Base-by-base conservation (phyloP, 768 basidiomycete genomes). In the Lactarius evosmus region DNA sequence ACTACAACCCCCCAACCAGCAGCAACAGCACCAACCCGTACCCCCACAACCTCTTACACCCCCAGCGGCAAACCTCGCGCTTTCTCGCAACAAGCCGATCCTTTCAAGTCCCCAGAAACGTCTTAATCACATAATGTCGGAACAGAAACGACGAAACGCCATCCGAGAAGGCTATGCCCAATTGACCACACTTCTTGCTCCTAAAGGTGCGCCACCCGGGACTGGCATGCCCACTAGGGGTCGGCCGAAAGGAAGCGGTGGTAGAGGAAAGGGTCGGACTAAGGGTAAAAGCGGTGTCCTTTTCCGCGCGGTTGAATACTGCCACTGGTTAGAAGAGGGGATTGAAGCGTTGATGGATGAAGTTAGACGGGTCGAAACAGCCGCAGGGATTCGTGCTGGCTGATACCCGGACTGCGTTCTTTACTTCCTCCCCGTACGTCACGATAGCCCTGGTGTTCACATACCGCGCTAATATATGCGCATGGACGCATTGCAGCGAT, bases 121-220 rank as follows among this genome's bases (percentile, higher is more conserved):
- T 14, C 83, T 92, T 17, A 94, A 95, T 73, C 93, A 96, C 78
- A 95, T 96, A 79, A 87, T 93, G 83, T 93, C 91, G 7, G 94
- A 96, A 73, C 93, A 96, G 76, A 92, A 92, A 71, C 89, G 94
- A 8, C 85, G 94, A 11, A 95, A 95, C 70, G 90, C 91, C 56
- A 96, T 96, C 69, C 86, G 91, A 46, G 88, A 91, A 66, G 93
- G 93, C 44, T 96, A 95, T 75, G 86, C 91, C 1, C 91, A 93
- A 72, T 77, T 96, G 46, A 93, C 93, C 34, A 77, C 86, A 0
- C 78, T 96, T 27, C 85, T 95, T 59, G 85, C 91, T 0, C 89
- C 91, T n/a, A 87, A 85, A 5, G 91, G 89, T 5, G 79, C 85
- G 2, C 83, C 87, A 56, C 80, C 82, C 0, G 83, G 75, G 33